A percentile compares a stretch with the other conserved stretches of the same genome.
These are phyloP conservation scores for Pichia paraexigua DNA, from an alignment of 805 yeast genomes.

Conservation along the genomic window DNA sequence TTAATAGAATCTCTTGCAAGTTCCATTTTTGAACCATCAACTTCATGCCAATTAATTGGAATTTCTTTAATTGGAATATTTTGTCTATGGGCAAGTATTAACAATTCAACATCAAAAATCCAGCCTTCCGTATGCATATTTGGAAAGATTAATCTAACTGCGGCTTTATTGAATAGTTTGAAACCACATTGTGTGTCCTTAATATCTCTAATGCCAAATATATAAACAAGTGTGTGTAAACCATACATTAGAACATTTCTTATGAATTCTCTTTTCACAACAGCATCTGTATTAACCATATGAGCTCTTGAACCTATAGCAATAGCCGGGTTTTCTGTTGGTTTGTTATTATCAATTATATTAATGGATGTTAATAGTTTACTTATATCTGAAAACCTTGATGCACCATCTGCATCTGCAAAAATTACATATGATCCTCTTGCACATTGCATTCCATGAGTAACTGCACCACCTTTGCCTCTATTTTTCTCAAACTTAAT, in stretches of 20 bases:
- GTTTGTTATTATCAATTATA: conserved; percentile 15
- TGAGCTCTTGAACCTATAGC: conserved; percentile 95
- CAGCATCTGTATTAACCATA: conserved; percentile 93
- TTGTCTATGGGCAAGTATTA: conserved; percentile 72
- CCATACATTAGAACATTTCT: conserved; percentile 92
- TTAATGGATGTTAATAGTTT: conserved; percentile 41
- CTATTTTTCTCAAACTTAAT: conserved; percentile 66
- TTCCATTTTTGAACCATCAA: conserved; percentile 89
- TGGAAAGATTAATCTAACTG: conserved; percentile 66
- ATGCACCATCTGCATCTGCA: conserved; percentile 98
- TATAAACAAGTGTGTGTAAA: conserved; percentile 72
- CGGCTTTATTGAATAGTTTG: conserved; percentile 73
- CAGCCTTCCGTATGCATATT: conserved; percentile 94
- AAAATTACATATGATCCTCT: conserved; percentile 71
- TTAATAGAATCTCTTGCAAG: conserved; percentile 81
- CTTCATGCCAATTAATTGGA: conserved; percentile 94
- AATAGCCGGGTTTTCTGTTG: conserved; percentile 39
- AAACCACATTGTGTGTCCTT: conserved; percentile 98
- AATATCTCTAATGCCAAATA: conserved; percentile 82
- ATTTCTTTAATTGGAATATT: conserved; percentile 62
- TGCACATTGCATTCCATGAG: conserved; percentile 77
- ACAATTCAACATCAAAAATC: conserved; percentile 94
- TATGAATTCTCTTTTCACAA: conserved; percentile 83
- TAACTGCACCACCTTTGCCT: conserved; percentile 96
- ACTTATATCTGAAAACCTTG: conserved; percentile 62